These are phyloP conservation scores for Dalbergia cochinchinensis DNA, from an alignment of 306 rosid species.

Conservation along the genomic window DNA sequence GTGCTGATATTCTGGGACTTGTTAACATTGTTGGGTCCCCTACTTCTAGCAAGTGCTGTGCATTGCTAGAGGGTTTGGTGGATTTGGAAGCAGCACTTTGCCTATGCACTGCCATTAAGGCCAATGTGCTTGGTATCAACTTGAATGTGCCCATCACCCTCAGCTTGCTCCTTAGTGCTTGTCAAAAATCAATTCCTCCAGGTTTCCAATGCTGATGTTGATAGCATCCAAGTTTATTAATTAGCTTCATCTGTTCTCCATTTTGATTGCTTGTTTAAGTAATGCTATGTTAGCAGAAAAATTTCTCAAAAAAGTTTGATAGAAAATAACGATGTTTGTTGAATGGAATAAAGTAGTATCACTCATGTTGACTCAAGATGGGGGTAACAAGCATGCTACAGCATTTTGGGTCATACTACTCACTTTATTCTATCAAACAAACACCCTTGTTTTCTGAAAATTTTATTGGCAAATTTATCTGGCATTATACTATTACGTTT, in stretches of 20 bases:
- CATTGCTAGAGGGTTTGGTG: constrained; percentile 68
- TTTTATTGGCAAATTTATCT: too few relatives aligned
- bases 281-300: too few relatives aligned
- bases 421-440: too few relatives aligned
- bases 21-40: constrained; percentile 62
- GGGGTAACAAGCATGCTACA: too few relatives aligned
- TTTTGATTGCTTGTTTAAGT: not conserved
- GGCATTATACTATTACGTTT: not conserved
- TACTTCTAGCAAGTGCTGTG: constrained; percentile 65
- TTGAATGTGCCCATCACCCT: constrained; percentile 70
- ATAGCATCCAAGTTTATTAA: not conserved
- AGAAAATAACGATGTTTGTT: too few relatives aligned
- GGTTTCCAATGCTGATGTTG: constrained; percentile 65
- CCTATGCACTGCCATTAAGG: constrained; percentile 85
- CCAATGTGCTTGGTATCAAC: constrained; percentile 79
- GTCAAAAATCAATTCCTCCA: constrained; percentile 71
- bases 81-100: constrained; percentile 78
- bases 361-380: too few relatives aligned
- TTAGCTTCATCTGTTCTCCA: not conserved
- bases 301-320: too few relatives aligned
- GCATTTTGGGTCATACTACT: too few relatives aligned
- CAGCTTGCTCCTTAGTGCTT: constrained; percentile 67
- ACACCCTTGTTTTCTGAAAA: too few relatives aligned
- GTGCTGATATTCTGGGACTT: constrained; percentile 67
- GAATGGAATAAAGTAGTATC: too few relatives aligned